Evolutionary conservation across 2,329 filamentous ascomycete species (phyloP), one percentile per base, ranked within the genome.

Genomic region (Hymenoscyphus occultus): DNA sequence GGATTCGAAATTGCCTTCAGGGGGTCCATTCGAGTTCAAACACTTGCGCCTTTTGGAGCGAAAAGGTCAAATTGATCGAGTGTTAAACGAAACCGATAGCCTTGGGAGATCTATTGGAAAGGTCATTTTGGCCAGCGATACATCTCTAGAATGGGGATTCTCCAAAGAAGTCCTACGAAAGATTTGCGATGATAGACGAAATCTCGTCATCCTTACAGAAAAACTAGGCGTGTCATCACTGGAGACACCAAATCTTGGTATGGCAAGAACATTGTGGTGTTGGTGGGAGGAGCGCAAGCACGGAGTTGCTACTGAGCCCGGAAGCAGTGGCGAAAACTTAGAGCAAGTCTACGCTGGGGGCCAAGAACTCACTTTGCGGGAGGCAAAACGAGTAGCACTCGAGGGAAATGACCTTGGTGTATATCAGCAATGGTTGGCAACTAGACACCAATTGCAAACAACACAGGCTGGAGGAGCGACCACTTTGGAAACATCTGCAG

Each of bases 381-480:
- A 91, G 64, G 82, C 86, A 5, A 82, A 85, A 71, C 84, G 87
- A 60, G 82, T 87, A 59, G 83, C 88, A 1, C 79, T 97, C 0
- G 87, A 91, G 73, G 87, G 89, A 1, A 87, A 90, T 51, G 94
- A 98, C 72, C 82, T 95, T 13, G 79, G 84, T 14, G 80, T 93
- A 1, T 98, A 99, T 74, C 93, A 98, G 73, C 93, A 97, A 74
- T 97, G 93, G 83, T 83, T 97, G 10, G 92, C 93, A 0, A 93
- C 92, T 3, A 92, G 96, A 76, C 85, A 91, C 39, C 93, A 97
- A 74, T 82, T 97, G 7, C 91, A 97, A 73, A 91, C 91, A 56
- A 93, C 91, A 0, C 81, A 92, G 22, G 90, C 93, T 72, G 83
- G 84, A 5, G 86, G 89, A 63, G 89, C 87, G 19, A 85, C 87